Conservation (phyloP, 768 basidiomycete genomes). For the Leccinum imitatum region DNA sequence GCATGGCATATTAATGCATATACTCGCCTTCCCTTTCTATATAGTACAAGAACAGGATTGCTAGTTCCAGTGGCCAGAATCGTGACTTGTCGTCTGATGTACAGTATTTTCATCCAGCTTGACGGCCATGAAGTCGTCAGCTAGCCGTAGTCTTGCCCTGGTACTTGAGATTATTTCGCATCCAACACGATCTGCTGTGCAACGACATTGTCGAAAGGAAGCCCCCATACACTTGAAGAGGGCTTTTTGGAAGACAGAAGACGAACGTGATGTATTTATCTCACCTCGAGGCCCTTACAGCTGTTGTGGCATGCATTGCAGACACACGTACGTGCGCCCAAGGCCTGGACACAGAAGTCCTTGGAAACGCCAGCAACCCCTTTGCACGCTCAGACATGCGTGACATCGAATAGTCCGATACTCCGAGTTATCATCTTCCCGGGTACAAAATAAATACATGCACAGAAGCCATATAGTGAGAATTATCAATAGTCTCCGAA, state of each 20-base stretch:
- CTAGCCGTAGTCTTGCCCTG: background rate
- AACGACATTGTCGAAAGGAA: too few relatives aligned
- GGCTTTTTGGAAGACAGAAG: background rate
- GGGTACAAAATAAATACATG: conserved; percentile 4
- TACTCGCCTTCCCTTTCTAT: background rate
- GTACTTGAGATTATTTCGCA: background rate
- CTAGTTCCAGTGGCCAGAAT: background rate
- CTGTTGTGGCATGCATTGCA: background rate
- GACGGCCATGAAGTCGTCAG: background rate
- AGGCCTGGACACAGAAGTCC: too few relatives aligned
- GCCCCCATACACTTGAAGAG: too few relatives aligned
- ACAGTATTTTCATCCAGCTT: background rate
- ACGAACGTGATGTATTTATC: background rate
- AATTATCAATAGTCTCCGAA: conserved; percentile 26
- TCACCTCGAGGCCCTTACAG: background rate
- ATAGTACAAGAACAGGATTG: background rate
- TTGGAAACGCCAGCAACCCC: background rate
- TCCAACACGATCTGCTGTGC: background rate
- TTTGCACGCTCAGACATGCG: background rate
- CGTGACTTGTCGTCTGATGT: background rate
- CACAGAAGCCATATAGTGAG: background rate
- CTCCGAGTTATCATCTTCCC: background rate
- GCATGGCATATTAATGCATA: background rate
- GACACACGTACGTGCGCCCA: background rate
- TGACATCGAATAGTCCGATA: background rate